phyloP scores from a whole-genome alignment of 2,329 filamentous ascomycete genomes.

The Fusarium equiseti region DNA sequence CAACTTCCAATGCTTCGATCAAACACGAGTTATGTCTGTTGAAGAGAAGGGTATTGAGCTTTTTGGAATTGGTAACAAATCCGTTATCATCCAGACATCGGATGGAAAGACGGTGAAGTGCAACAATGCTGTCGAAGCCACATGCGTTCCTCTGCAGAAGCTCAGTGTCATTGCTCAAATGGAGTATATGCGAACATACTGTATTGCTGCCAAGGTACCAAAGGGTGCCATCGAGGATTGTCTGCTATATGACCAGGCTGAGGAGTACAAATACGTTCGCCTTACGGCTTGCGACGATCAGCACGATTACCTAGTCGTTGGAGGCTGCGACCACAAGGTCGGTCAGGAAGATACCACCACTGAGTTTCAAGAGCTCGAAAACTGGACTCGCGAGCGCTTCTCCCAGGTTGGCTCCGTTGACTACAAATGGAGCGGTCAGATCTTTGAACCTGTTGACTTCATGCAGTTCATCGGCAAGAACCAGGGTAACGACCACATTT shows the following conservation, averaged over 20 bases:
- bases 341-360: slow-evolving; percentile 61
- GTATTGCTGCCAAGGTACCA: slow-evolving; percentile 66
- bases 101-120: slow-evolving; percentile 61
- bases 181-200: slow-evolving; percentile 67
- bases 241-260: slow-evolving; percentile 66
- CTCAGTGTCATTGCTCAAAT: slow-evolving; percentile 65
- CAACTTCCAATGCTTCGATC: slow-evolving; percentile 66
- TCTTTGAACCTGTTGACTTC: slow-evolving; percentile 67
- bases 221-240: slow-evolving; percentile 65
- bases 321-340: slow-evolving; percentile 70
- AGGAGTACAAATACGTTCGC: slow-evolving; percentile 67
- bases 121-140: slow-evolving; percentile 64
- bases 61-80: slow-evolving; percentile 49
- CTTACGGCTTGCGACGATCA: slow-evolving; percentile 65
- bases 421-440: slow-evolving; percentile 69
- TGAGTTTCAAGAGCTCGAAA: slow-evolving; percentile 64
- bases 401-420: slow-evolving; percentile 62
- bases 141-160: slow-evolving; percentile 67
- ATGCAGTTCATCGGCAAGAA: slow-evolving; percentile 69
- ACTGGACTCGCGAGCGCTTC: slow-evolving; percentile 66
- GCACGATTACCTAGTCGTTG: slow-evolving; percentile 67
- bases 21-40: slow-evolving; percentile 61
- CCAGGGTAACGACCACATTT: slow-evolving; percentile 63
- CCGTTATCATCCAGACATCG: slow-evolving; percentile 60
- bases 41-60: slow-evolving; percentile 58